A percentile compares a stretch with the other conserved stretches of the same genome.
Evolutionary conservation across 2,329 filamentous ascomycete species (phyloP).

Genomic region (Teratosphaeria pseudoeucalypti): DNA sequence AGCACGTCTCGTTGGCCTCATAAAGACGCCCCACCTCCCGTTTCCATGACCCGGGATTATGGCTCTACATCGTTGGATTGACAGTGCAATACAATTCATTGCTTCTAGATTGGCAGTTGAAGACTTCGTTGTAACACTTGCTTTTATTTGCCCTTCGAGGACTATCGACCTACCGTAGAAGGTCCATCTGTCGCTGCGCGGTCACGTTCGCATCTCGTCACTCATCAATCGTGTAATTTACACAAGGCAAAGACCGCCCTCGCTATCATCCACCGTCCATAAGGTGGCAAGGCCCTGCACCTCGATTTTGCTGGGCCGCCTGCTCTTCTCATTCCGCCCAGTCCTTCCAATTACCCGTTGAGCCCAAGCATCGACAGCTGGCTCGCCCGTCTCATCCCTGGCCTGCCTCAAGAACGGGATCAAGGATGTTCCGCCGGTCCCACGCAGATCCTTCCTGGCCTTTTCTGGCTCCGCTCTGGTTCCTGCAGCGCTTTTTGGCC

Average conservation of each 20-base stretch:
- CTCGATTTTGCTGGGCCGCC: constrained; percentile 29
- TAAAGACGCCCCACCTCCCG: background rate
- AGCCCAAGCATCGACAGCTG: constrained; percentile 63
- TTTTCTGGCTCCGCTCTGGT: constrained; percentile 32
- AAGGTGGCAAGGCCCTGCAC: constrained; percentile 67
- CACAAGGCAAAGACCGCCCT: constrained; percentile 37
- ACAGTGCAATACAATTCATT: background rate
- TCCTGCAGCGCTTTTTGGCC: constrained; percentile 10
- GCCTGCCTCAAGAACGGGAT: constrained; percentile 97
- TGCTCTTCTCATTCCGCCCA: background rate
- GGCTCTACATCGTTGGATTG: background rate
- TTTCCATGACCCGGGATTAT: background rate
- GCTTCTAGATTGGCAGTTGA: background rate
- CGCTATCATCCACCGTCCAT: constrained; percentile 83
- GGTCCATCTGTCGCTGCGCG: background rate
- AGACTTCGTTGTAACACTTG: background rate
- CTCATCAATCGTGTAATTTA: background rate
- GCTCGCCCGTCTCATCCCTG: constrained; percentile 88
- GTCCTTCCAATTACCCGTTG: constrained; percentile 47
- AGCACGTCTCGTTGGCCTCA: background rate
- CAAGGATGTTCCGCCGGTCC: constrained; percentile 85
- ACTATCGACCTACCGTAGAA: background rate
- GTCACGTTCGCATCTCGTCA: background rate
- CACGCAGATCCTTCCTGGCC: constrained; percentile 56
- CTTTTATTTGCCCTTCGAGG: background rate